Percentiles rank a stretch among this genome's conserved stretches.
Conservation (phyloP, 2,329 filamentous ascomycete genomes). For the Phaeoacremonium minimum region DNA sequence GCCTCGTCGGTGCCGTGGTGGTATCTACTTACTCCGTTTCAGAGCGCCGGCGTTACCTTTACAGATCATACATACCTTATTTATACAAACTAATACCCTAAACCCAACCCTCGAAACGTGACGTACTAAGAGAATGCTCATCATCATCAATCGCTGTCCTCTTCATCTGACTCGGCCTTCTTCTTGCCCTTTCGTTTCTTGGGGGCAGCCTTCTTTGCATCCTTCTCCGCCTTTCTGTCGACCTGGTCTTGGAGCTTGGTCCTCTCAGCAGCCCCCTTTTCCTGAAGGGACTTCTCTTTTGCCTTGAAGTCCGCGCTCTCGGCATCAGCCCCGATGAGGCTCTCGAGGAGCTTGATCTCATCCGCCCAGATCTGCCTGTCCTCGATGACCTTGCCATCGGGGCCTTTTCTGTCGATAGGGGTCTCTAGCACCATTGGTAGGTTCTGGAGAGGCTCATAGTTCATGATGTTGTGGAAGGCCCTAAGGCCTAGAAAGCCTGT, state of each 20-base stretch:
- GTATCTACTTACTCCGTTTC: too few relatives aligned
- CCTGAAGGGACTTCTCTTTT: slow-evolving; percentile 62
- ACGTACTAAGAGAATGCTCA: too few relatives aligned
- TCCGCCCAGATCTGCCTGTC: slow-evolving; percentile 84
- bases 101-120: too few relatives aligned
- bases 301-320: slow-evolving; percentile 68
- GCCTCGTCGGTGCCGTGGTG: too few relatives aligned
- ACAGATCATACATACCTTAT: too few relatives aligned
- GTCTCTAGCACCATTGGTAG: slow-evolving; percentile 94
- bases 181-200: slow-evolving; percentile 28
- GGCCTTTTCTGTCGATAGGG: slow-evolving; percentile 72
- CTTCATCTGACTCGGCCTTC: slow-evolving; percentile 24
- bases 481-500: slow-evolving; percentile 88
- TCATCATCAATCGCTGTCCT: slow-evolving; percentile 19
- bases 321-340: slow-evolving; percentile 77
- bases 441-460: slow-evolving; percentile 68
- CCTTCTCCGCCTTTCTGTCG: slow-evolving; percentile 66
- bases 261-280: slow-evolving; percentile 66
- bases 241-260: slow-evolving; percentile 74
- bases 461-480: slow-evolving; percentile 89
- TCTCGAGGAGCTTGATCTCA: slow-evolving; percentile 93
- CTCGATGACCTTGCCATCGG: slow-evolving; percentile 64
- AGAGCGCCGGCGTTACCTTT: too few relatives aligned
- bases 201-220: slow-evolving; percentile 38
- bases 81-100: too few relatives aligned